Evolutionary conservation across 805 yeast species (phyloP).

Genomic region (Wickerhamiella siamensis): DNA sequence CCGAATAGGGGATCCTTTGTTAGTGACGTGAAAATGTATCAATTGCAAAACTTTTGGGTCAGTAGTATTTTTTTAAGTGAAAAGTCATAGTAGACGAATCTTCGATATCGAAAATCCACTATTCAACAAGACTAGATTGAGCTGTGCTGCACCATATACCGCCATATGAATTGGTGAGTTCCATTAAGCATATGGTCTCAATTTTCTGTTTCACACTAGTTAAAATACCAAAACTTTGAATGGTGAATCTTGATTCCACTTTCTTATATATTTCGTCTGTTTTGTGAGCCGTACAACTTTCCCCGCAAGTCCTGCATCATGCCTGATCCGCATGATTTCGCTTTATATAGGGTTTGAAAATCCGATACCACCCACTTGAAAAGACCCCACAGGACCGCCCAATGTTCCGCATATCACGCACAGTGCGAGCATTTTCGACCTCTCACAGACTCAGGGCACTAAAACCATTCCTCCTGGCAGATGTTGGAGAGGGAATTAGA

Average conservation of each 20-base stretch:
- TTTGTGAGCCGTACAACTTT: background rate
- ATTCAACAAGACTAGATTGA: no score
- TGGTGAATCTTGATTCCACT: background rate
- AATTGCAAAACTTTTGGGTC: no score
- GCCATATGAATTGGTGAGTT: no score
- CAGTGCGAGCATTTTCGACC: background rate
- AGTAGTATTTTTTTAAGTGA: no score
- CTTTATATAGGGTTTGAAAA: background rate
- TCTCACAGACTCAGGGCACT: background rate
- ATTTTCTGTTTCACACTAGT: no score
- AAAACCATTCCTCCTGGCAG: conserved; percentile 23
- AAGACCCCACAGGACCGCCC: background rate
- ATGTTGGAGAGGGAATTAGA: conserved; percentile 26
- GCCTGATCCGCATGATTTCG: background rate
- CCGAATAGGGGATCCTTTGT: no score
- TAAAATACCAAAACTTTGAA: background rate
- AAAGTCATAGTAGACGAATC: no score
- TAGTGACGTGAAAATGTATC: no score
- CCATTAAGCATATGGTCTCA: no score
- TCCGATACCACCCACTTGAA: background rate
- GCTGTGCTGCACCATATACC: no score
- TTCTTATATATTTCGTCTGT: background rate
- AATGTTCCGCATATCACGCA: background rate
- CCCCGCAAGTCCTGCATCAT: background rate
- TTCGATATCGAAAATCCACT: no score